These are phyloP conservation scores for Chaetomium tenue DNA, from an alignment of 495 filamentous ascomycete genomes.

Conservation along the genomic window DNA sequence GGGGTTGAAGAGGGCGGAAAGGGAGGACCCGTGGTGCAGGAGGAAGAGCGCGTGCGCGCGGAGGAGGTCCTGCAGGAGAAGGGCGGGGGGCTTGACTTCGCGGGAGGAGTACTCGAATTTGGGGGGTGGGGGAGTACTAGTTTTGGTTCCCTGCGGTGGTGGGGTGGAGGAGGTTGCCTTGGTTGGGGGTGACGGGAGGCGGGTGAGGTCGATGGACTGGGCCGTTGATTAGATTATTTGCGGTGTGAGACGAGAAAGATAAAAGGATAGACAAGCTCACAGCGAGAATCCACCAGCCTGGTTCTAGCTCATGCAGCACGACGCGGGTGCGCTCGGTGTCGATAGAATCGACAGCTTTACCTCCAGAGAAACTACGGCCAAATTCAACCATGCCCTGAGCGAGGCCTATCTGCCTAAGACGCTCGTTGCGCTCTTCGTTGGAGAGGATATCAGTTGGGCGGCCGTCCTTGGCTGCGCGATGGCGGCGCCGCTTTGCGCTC, in stretches of 20 bases:
- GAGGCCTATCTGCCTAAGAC: constrained; percentile 87
- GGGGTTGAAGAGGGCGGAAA: constrained; percentile 57
- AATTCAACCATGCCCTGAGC: constrained; percentile 98
- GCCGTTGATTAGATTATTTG: constrained; percentile 7
- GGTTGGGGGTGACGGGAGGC: constrained; percentile 46
- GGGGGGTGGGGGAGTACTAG: constrained; percentile 18
- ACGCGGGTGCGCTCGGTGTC: constrained; percentile 88
- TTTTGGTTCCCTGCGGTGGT: background rate
- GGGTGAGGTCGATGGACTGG: constrained; percentile 74
- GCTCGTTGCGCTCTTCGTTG: constrained; percentile 72
- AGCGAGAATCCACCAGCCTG: constrained; percentile 92
- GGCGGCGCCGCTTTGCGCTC: constrained; percentile 27
- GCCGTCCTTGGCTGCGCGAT: constrained; percentile 35
- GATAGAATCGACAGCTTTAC: constrained; percentile 72
- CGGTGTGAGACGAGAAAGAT: background rate
- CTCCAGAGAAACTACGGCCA: constrained; percentile 78
- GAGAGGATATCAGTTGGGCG: constrained; percentile 43
- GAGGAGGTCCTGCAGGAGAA: constrained; percentile 76
- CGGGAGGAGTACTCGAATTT: constrained; percentile 74
- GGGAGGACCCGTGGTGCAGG: constrained; percentile 74
- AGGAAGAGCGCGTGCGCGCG: constrained; percentile 83
- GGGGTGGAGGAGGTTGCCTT: constrained; percentile 25
- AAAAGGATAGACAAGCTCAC: constrained; percentile 46
- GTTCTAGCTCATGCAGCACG: constrained; percentile 74
- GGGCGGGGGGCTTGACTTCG: constrained; percentile 77